Percentiles rank a stretch among this genome's conserved stretches.
phyloP scores from a whole-genome alignment of 1,284 basidiomycete species.

The Neolentinus lepideus region DNA sequence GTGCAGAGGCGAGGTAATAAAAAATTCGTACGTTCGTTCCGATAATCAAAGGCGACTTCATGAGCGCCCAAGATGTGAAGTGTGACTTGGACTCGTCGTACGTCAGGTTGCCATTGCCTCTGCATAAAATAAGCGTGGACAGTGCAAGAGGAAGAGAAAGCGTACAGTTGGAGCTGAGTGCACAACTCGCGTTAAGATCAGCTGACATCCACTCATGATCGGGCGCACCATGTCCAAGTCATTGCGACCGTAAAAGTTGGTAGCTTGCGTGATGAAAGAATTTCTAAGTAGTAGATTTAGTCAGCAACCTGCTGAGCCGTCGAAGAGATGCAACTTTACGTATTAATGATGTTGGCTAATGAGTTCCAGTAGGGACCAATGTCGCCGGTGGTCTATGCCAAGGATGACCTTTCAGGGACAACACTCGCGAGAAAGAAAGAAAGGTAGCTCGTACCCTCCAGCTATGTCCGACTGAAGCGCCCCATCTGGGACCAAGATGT shows the following conservation, averaged over 20 bases:
- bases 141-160: background rate
- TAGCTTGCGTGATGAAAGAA: conserved; percentile 39
- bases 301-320: no score
- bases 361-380: conserved; percentile 29
- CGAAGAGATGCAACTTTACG: no score
- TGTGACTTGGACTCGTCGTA: conserved; percentile 56
- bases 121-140: conserved; percentile 12
- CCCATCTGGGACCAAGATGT: conserved; percentile 25
- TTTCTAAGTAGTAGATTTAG: conserved; percentile 15
- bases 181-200: background rate
- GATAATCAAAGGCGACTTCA: conserved; percentile 52
- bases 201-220: background rate
- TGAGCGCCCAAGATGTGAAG: conserved; percentile 59
- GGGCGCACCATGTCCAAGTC: conserved; percentile 52
- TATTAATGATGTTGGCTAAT: conserved; percentile 34
- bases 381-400: conserved; percentile 23
- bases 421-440: background rate
- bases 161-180: conserved; percentile 46
- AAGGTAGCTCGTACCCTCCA: conserved; percentile 31
- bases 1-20: conserved; percentile 7
- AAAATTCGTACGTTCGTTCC: conserved; percentile 27
- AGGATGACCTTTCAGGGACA: background rate
- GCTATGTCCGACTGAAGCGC: conserved; percentile 32
- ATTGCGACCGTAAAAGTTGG: conserved; percentile 55
- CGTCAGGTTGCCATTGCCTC: conserved; percentile 50